A percentile compares a stretch with the other conserved stretches of the same genome.
phyloP scores from a whole-genome alignment of 2,329 filamentous ascomycete genomes.

The Daldinia eschscholtzii region DNA sequence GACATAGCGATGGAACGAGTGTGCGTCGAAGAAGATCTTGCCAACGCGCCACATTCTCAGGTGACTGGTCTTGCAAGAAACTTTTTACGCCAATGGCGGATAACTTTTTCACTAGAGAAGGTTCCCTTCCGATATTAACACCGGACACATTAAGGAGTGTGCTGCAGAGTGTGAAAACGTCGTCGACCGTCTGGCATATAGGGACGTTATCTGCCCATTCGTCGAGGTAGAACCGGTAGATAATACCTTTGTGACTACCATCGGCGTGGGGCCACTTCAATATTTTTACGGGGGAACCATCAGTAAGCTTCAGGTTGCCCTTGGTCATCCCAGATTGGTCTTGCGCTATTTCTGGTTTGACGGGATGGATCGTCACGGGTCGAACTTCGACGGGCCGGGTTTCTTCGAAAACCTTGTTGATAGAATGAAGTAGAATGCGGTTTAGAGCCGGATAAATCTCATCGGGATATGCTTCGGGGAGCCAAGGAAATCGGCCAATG shows the following conservation, averaged over 20 bases:
- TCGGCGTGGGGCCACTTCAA: slow-evolving; percentile 89
- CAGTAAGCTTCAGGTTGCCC: slow-evolving; percentile 73
- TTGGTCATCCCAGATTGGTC: slow-evolving; percentile 78
- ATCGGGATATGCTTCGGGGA: slow-evolving; percentile 86
- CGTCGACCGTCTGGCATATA: slow-evolving; percentile 88
- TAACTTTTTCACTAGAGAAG: slow-evolving; percentile 81
- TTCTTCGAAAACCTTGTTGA: slow-evolving; percentile 77
- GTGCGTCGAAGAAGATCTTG: slow-evolving; percentile 84
- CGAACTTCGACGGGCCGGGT: slow-evolving; percentile 52
- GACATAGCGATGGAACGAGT: slow-evolving; percentile 87
- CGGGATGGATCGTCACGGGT: slow-evolving; percentile 51
- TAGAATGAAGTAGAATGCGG: slow-evolving; percentile 84
- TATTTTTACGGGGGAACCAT: slow-evolving; percentile 72
- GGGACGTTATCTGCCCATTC: slow-evolving; percentile 97
- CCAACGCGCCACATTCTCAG: slow-evolving; percentile 82
- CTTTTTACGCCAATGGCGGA: slow-evolving; percentile 86
- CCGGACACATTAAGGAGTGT: slow-evolving; percentile 89
- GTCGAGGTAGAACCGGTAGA: slow-evolving; percentile 96
- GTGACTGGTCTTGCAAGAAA: slow-evolving; percentile 76
- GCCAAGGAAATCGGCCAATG: slow-evolving; percentile 91
- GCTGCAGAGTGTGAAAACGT: slow-evolving; percentile 87
- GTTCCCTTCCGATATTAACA: slow-evolving; percentile 88
- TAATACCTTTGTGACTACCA: slow-evolving; percentile 79
- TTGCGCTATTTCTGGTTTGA: slow-evolving; percentile 58
- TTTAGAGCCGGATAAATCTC: slow-evolving; percentile 81